Base-by-base conservation (phyloP, 139 green algal species). In the Chlorella sp. region DNA sequence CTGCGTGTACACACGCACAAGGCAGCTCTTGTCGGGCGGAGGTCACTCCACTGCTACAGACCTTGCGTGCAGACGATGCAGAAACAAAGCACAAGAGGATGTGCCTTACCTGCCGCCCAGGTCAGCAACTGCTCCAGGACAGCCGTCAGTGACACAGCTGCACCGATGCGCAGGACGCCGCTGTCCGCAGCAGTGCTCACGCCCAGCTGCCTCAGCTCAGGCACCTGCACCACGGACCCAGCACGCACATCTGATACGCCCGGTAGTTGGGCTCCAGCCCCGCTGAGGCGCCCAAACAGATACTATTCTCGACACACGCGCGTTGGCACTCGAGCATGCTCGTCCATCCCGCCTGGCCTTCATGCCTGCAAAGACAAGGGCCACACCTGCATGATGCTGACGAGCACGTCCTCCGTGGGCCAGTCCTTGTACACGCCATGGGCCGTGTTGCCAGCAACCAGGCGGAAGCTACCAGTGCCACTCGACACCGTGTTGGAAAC, bases 371-470 rank as follows among this genome's bases (percentile, higher is more conserved):
- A n/a, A n/a, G n/a, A n/a, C n/a, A n/a, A n/a, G n/a, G n/a, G n/a
- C n/a, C n/a, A 24, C 49, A 75, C 74, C 69, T 64, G 17, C 10
- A 20, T 67, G 5, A 68, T 49, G 17, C 23, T 42, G 29, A 76
- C 68, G 69, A 80, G 50, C 50, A 80, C 62, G 23, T 34, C 1
- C 29, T 69, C 33, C 22, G 2, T 5, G 3, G 59, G 72, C 82
- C 74, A 71, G 35, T 82, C 75, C 59, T 85, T 85, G 81, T 80
- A 91, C 23, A 91, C 68, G 30, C 82, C 89, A 29, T 83, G 71
- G 0, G 80, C 80, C 27, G 80, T 87, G 78, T 88, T 85, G 59
- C 86, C 88, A 1, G 81, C 85, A 34, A 91, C 72, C 61, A 89
- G 29, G 3, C 77, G 73, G 42, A 75, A 49, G 1, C 2, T 0